Conservation (phyloP, 2,329 filamentous ascomycete genomes). For the Plectosphaerella sp. region DNA sequence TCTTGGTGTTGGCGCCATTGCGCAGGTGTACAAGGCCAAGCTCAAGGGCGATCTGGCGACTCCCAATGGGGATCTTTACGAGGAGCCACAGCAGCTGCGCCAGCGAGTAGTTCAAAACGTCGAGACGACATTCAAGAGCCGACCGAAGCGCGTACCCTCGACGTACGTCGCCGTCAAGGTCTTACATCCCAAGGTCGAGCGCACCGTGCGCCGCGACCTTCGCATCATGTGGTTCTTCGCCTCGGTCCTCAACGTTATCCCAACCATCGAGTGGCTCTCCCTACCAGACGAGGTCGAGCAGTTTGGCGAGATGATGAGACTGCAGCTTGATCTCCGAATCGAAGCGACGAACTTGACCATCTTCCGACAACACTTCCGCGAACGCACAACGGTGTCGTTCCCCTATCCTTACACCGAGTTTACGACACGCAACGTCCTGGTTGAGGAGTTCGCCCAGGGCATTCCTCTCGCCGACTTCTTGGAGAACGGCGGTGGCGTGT, state of each 20-base stretch:
- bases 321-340: conserved; percentile 94
- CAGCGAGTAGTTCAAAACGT: conserved; percentile 76
- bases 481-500: conserved; percentile 85
- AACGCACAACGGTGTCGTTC: conserved; percentile 91
- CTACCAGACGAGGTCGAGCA: conserved; percentile 90
- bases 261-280: conserved; percentile 95
- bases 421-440: conserved; percentile 84
- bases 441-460: conserved; percentile 94
- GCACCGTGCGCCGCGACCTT: conserved; percentile 83
- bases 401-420: conserved; percentile 91
- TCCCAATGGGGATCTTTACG: conserved; percentile 52
- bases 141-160: conserved; percentile 79
- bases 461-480: conserved; percentile 89
- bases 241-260: conserved; percentile 74
- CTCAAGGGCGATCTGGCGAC: conserved; percentile 73
- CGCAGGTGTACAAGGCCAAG: conserved; percentile 95
- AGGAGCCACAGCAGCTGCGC: conserved; percentile 47
- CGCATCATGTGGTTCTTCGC: conserved; percentile 95
- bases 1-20: conserved; percentile 90
- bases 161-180: conserved; percentile 95
- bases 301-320: conserved; percentile 97
- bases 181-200: conserved; percentile 85
- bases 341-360: conserved; percentile 85
- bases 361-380: conserved; percentile 87
- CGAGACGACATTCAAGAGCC: conserved; percentile 80